phyloP scores from a whole-genome alignment of 192 early-diverging fungal species.

The Spinellus fusiger region DNA sequence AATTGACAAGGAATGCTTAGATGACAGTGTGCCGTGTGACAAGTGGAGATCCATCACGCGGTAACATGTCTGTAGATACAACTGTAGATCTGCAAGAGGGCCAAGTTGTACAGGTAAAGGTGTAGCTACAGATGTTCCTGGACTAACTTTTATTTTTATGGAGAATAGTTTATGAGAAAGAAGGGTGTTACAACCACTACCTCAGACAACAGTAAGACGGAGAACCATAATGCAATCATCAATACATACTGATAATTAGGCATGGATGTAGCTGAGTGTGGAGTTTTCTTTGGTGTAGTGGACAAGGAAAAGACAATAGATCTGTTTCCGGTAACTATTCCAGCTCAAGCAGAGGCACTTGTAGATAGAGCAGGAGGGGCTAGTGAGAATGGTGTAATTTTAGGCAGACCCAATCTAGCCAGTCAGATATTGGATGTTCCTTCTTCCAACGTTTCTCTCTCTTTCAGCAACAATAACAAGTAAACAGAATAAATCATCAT shows the following conservation, averaged over 20 bases:
- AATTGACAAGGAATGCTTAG: not conserved
- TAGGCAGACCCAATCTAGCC: constrained; percentile 26
- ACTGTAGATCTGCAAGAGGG: constrained; percentile 40
- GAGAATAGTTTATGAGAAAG: constrained; percentile 30
- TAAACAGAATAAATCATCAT: no score
- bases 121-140: no score
- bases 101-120: constrained; percentile 43
- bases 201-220: no score
- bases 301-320: constrained; percentile 23
- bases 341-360: not conserved
- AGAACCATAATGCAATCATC: no score
- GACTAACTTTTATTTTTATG: no score
- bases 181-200: not conserved
- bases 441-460: constrained; percentile 12
- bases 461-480: no score
- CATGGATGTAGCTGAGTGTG: not conserved
- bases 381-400: constrained; percentile 49
- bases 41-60: constrained; percentile 49
- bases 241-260: not conserved
- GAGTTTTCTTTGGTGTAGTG: constrained; percentile 8
- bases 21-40: constrained; percentile 33
- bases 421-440: constrained; percentile 25
- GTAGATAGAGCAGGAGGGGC: constrained; percentile 38
- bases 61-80: constrained; percentile 55
- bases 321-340: not conserved